Conservation (phyloP, 306 rosid genomes). For the Leucaena leucocephala region DNA sequence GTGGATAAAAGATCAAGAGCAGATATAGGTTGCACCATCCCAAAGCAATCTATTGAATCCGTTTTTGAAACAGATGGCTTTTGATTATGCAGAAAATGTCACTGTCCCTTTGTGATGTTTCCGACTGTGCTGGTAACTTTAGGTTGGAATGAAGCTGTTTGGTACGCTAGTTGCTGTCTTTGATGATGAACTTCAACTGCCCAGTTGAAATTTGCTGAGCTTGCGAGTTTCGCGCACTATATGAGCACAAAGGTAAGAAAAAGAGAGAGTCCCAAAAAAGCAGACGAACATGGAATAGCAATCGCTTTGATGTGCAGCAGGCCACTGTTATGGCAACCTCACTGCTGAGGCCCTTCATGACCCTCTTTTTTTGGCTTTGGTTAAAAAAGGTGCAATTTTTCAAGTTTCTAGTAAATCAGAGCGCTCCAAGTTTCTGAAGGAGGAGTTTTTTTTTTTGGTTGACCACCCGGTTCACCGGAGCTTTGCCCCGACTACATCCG, state of each 20-base stretch:
- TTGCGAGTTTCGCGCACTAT: background rate
- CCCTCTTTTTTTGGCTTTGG: background rate
- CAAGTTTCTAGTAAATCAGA: too few species aligned
- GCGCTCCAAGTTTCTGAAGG: too few species aligned
- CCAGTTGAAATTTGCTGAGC: background rate
- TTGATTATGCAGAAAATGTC: background rate
- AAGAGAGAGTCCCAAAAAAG: background rate
- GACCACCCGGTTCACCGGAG: too few species aligned
- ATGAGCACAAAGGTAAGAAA: background rate
- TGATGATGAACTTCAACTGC: background rate
- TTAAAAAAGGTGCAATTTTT: too few species aligned
- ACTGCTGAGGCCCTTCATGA: constrained; percentile 15
- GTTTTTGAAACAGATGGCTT: background rate
- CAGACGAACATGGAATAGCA: background rate
- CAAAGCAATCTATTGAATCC: background rate
- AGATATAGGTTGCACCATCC: constrained; percentile 12
- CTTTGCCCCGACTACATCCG: too few species aligned
- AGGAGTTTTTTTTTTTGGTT: too few species aligned
- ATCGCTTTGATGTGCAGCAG: constrained; percentile 26
- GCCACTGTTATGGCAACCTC: background rate
- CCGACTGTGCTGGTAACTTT: background rate
- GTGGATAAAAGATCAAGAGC: background rate
- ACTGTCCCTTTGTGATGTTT: background rate
- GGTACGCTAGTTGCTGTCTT: constrained; percentile 12
- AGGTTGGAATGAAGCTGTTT: background rate